Evolutionary conservation across 805 yeast species (phyloP), one percentile per base, ranked within the genome.

Genomic region (Cyberlindnera euphorbiiphila): DNA sequence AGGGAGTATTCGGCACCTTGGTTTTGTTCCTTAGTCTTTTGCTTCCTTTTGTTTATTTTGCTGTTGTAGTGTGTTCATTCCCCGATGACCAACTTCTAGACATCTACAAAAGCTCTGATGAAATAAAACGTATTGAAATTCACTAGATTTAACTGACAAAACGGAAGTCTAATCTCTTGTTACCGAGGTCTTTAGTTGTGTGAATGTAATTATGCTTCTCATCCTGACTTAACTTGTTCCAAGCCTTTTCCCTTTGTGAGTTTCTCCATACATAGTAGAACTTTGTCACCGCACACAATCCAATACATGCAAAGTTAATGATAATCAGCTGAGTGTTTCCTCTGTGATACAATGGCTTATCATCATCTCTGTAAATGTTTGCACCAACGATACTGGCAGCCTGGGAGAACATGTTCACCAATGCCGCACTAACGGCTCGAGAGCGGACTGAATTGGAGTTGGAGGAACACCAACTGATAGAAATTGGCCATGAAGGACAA

Each of bases 381-480:
- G 78, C 62, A 3, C 76, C 61, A 9, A 72, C 61, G 33, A 82
- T 76, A 14, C 64, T 57, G 1, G 78, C 81, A 0, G 75, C 63
- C 52, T 82, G 88, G 1, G 74, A 75, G 54, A 68, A 71, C 67
- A 80, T 78, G 50, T 81, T 82, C 51, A 74, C 79, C 32, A 81
- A 40, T 0, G 87, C 78, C 0, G 85, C 75, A 11, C 81, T 69
- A 5, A 81, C 77, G 0, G 87, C 74, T 47, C 89, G 64, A 3
- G 76, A 62, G n/a, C 80, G 60, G 19, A 81, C 82, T 1, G 81
- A 66, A 54, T 76, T 73, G 9, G 85, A 69, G 49, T 80, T 80
- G 20, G 73, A 56, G 0, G 87, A 78, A 39, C 76, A 70, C 78
- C 85, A 76, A 19, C 74, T 62, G 19, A 76, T 79, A 42, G 71